phyloP scores from a whole-genome alignment of 2,329 filamentous ascomycete species.

The Aspergillus bombycis region DNA sequence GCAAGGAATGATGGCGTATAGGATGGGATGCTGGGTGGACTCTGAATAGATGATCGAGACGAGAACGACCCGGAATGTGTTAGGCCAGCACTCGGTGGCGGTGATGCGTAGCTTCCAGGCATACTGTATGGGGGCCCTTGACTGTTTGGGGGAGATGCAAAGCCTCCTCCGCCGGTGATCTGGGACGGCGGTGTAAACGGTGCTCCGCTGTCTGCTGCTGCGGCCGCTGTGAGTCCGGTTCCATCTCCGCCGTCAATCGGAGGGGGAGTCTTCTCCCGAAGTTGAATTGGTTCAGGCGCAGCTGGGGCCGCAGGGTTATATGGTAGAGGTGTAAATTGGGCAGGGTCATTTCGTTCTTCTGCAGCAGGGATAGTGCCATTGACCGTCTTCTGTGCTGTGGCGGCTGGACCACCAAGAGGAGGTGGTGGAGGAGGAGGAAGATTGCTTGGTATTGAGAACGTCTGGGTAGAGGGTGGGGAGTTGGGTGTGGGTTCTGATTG shows the following conservation, averaged over 20 bases:
- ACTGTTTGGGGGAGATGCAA: conserved; percentile 26
- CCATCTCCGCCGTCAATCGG: conserved; percentile 58
- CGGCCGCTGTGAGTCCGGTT: conserved; percentile 49
- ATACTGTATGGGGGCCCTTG: conserved; percentile 28
- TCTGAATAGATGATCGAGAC: conserved; percentile 28
- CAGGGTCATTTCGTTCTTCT: conserved; percentile 31
- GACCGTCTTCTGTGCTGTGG: conserved; percentile 18
- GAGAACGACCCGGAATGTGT: conserved; percentile 30
- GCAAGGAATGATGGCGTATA: conserved; percentile 31
- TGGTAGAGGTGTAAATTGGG: conserved; percentile 56
- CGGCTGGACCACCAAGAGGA: conserved; percentile 24
- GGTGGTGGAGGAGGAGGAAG: conserved; percentile 31
- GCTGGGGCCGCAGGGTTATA: conserved; percentile 69
- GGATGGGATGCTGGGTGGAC: conserved; percentile 30
- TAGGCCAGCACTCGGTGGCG: conserved; percentile 40
- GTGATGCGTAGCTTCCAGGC: conserved; percentile 36
- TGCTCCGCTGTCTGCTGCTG: conserved; percentile 41
- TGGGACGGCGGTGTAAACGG: conserved; percentile 37
- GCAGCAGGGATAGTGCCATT: conserved; percentile 16
- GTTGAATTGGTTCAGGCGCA: conserved; percentile 66
- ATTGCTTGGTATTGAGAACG: conserved; percentile 22
- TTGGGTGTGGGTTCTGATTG: conserved; percentile 29
- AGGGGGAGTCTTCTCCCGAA: conserved; percentile 69
- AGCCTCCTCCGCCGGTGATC: conserved; percentile 22
- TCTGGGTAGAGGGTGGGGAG: conserved; percentile 23